Evolutionary conservation across 2,329 filamentous ascomycete species (phyloP), one percentile per base, ranked within the genome.

Genomic region (Trichoderma koningiopsis): DNA sequence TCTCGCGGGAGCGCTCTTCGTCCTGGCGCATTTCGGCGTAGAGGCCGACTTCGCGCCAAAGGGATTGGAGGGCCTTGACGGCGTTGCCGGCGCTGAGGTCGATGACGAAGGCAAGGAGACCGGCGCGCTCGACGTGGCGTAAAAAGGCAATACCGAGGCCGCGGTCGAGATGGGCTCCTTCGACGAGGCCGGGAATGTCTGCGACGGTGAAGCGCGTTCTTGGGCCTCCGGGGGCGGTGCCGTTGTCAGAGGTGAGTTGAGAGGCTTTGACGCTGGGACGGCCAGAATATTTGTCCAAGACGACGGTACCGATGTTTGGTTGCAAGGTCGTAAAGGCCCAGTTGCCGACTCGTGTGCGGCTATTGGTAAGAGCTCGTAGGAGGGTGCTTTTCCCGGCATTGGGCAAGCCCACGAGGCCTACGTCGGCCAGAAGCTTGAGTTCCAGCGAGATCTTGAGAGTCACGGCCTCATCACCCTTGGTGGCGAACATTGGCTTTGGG

Each of bases 241-340:
- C 31, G 19, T 67, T 27, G 2, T 58, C 84, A 58, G 85, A 81
- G 5, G 79, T 83, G 74, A 76, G 83, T 22, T 56, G n/a, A 75
- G 80, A 77, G 63, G 80, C 81, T 55, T 78, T 79, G 57, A 86
- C 79, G 6, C 82, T 68, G 1, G 94, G 93, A 0, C 92, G 88
- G 2, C 94, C 93, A 69, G 89, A 90, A 81, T 96, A 88, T 77
- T 94, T 88, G 79, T 99, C 96, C 13, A 99, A 87, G 16, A 98
- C 91, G 7, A 99, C 93, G 0, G 96, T 99, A 62, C 96, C 96
- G 67, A 99, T 96, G 74, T 97, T 97, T 3, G 96, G 96, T 74
- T 94, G 91, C 10, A 99, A 85, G 0, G 96, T 99, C 3, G 96
- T 99, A 79, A 99, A 99, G 11, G 94, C 95, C 96, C 96, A 99